Evolutionary conservation across 306 rosid species (phyloP), one percentile per base, ranked within the genome.

Genomic region (Dryas alaskensis): DNA sequence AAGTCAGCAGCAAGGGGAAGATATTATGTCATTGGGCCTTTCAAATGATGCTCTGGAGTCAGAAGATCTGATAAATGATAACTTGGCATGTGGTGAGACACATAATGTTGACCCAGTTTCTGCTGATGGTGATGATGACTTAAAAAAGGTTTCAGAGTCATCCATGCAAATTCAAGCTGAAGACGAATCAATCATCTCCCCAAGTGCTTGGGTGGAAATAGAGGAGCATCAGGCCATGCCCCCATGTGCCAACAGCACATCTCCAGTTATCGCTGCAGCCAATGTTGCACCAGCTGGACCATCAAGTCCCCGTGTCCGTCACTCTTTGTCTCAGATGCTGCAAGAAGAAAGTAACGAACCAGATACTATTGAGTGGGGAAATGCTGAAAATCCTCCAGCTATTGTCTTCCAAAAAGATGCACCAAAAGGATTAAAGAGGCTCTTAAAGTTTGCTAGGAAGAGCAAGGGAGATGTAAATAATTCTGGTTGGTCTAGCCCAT

Each of bases 241-340:
- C 57, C 80, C 86, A 54, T 75, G 75, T 69, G 85, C 78, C 51
- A 84, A 80, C 60, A 73, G 76, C 73, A 70, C 87, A 55, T 83
- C 79, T 80, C 89, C 86, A 69, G 75, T 75, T 60, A 80, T 76
- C 77, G 76, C 88, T 71, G 79, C 81, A 45, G 86, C 83, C 70
- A 82, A 67, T 81, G 83, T 74, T 68, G 83, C 62, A 49, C 87
- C 91, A 10, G 76, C 47, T 12, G 88, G 82, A 77, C 81, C 82
- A 25, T 22, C 92, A 64, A 89, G 93, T 84, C 89, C 92, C 19
- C 96, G 93, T 44, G 86, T 94, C 63, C 98, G 92, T 69, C 98
- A 91, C 81, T 94, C 98, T 79, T 84, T 94, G 79, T 92, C 96
- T 42, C 98, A 94, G 87, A 94, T 94, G 98, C 86, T 94, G 78